A percentile compares a stretch with the other conserved stretches of the same genome.
Evolutionary conservation across 2,329 filamentous ascomycete species (phyloP).

Genomic region (Apiospora hydei): DNA sequence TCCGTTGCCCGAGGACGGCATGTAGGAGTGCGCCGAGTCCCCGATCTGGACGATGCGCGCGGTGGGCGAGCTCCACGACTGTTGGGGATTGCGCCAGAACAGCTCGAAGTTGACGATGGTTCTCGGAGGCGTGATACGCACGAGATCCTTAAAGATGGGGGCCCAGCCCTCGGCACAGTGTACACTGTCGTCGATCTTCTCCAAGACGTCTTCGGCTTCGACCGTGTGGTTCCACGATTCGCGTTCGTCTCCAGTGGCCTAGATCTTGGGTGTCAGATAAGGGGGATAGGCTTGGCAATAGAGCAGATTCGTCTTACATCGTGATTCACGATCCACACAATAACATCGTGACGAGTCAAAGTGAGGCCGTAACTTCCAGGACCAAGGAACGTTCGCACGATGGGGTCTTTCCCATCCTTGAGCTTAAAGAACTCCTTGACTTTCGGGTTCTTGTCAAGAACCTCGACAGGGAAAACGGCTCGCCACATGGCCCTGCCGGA

Average conservation of each 20-base stretch:
- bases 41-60: conserved; percentile 44
- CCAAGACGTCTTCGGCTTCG: conserved; percentile 44
- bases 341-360: conserved; percentile 42
- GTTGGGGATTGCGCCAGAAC: conserved; percentile 44
- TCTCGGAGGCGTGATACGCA: conserved; percentile 33
- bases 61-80: conserved; percentile 40
- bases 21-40: conserved; percentile 46
- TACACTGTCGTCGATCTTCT: conserved; percentile 23
- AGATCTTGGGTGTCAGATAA: neutral
- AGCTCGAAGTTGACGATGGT: conserved; percentile 51
- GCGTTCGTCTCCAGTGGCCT: conserved; percentile 41
- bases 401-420: conserved; percentile 48
- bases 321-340: conserved; percentile 49
- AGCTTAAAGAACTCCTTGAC: conserved; percentile 51
- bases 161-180: conserved; percentile 26
- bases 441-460: conserved; percentile 37
- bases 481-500: conserved; percentile 53
- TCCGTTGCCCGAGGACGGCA: conserved; percentile 46
- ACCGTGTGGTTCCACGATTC: conserved; percentile 47
- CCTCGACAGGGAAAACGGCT: neutral
- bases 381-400: conserved; percentile 54
- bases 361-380: conserved; percentile 50
- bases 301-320: conserved; percentile 34
- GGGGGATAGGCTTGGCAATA: neutral
- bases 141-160: conserved; percentile 30